Evolutionary conservation across 352 stramenopile species (phyloP), one percentile per base, ranked within the genome.

Genomic region (Peronosclerospora sorghi): DNA sequence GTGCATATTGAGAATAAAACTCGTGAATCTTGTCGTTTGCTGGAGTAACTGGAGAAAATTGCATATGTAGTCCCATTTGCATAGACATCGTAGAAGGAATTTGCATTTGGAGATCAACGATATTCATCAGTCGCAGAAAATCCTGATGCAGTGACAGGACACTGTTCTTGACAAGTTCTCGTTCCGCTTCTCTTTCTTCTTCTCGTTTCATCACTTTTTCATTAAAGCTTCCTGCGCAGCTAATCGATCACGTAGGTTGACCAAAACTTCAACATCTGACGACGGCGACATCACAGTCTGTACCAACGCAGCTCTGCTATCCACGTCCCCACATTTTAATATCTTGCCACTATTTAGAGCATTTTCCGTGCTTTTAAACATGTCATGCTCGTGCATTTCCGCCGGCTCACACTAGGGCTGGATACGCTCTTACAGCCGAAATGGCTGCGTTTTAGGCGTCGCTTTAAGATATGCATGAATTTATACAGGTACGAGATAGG

Each of bases 51-150:
- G 51, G 51, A n/a, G 45, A 39, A 7, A 48, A 34, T 14, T 54
- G 47, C 51, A 59, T 46, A 5, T 54, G 54, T 44, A 68, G 44
- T 1, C 23, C 26, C 18, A 46, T 46, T 24, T 46, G 40, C 28
- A 46, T 46, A 12, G 50, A 46, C 39, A 42, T 43, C 15, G 48
- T 45, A 23, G 71, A 41, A 8, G 72, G 70, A 50, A 86, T 62
- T 41, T 83, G 73, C 67, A 86, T 84, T 51, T 86, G 73, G 40
- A 84, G 64, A 53, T 86, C 71, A 4, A 86, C 65, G 23, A 84
- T 84, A 42, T 74, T 68, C 73, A 86, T 83, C 20, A 86, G 53
- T 9, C 73, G 68, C 27, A 86, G 73, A 2, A 86, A 57, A 23
- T 86, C 73, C 27, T 84, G 73, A 42, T 86, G 73, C 5, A 86